A percentile compares a stretch with the other conserved stretches of the same genome.
phyloP scores from a whole-genome alignment of 2,329 filamentous ascomycete genomes.

The Gremmenia infestans region DNA sequence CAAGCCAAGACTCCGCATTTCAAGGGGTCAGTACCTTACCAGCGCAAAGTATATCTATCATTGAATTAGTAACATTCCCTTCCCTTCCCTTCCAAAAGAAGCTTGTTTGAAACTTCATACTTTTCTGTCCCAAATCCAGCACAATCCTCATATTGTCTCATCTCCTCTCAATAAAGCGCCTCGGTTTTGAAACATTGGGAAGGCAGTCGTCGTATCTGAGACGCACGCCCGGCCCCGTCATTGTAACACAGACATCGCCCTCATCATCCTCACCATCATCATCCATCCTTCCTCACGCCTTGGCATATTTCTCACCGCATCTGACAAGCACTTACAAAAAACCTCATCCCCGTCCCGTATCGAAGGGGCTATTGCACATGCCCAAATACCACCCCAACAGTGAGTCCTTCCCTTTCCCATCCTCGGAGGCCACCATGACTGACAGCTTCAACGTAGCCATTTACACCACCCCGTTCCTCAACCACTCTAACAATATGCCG shows the following conservation, averaged over 20 bases:
- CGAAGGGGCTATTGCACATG: background rate
- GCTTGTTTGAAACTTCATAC: no score
- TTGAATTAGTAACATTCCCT: no score
- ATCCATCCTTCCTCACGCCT: background rate
- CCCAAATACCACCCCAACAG: background rate
- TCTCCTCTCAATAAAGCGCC: background rate
- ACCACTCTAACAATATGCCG: conserved; percentile 47
- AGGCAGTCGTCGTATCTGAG: background rate
- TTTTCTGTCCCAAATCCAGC: no score
- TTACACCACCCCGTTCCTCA: conserved; percentile 18
- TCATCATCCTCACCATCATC: background rate
- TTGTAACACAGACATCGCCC: no score
- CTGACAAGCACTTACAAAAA: background rate
- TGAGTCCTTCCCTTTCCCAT: background rate
- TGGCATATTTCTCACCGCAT: background rate
- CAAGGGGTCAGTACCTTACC: no score
- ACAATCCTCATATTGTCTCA: background rate
- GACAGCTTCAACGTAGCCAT: background rate
- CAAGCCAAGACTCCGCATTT: no score
- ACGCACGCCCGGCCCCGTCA: background rate
- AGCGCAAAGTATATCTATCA: no score
- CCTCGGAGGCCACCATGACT: background rate
- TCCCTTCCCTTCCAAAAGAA: no score
- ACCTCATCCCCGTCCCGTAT: background rate
- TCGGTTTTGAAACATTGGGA: background rate